phyloP scores from a whole-genome alignment of 306 rosid species.

The Cucurbita moschata region DNA sequence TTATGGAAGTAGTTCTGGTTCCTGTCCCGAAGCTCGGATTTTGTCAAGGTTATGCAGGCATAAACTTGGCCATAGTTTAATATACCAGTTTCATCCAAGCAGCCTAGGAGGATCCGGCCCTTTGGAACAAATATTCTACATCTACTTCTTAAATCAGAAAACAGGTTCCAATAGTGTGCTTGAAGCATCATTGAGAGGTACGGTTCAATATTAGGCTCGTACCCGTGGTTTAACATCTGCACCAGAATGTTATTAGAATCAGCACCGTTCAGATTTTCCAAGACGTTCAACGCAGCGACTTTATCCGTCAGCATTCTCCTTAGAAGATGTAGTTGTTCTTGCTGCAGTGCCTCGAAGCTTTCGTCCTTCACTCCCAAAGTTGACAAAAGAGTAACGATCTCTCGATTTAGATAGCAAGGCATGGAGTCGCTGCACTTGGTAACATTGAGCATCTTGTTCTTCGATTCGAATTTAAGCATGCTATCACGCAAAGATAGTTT shows the following conservation, averaged over 20 bases:
- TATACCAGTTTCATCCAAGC: slow-evolving; percentile 79
- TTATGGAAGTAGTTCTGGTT: slow-evolving; percentile 41
- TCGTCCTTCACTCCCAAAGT: slow-evolving; percentile 72
- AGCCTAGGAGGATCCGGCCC: slow-evolving; percentile 69
- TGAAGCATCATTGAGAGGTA: slow-evolving; percentile 86
- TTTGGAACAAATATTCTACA: slow-evolving; percentile 68
- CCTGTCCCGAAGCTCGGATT: slow-evolving; percentile 32
- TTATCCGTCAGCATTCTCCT: slow-evolving; percentile 52
- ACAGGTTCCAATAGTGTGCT: slow-evolving; percentile 44
- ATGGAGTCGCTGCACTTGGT: slow-evolving; percentile 70
- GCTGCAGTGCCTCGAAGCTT: slow-evolving; percentile 56
- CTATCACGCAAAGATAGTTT: slow-evolving; percentile 75
- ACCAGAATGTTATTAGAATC: slow-evolving; percentile 52
- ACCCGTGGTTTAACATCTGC: slow-evolving; percentile 61
- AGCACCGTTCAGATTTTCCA: slow-evolving; percentile 46
- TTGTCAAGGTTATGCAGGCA: slow-evolving; percentile 44
- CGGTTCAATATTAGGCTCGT: slow-evolving; percentile 74
- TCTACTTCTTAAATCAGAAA: slow-evolving; percentile 67
- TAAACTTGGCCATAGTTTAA: slow-evolving; percentile 78
- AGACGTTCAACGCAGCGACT: slow-evolving; percentile 46
- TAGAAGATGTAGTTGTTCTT: slow-evolving; percentile 47
- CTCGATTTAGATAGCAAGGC: slow-evolving; percentile 90
- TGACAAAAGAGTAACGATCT: slow-evolving; percentile 61
- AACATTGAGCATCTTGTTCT: slow-evolving; percentile 67
- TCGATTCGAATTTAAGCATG: slow-evolving; percentile 79